Evolutionary conservation across 352 stramenopile species (phyloP).

Genomic region (Blastocystis sp.): DNA sequence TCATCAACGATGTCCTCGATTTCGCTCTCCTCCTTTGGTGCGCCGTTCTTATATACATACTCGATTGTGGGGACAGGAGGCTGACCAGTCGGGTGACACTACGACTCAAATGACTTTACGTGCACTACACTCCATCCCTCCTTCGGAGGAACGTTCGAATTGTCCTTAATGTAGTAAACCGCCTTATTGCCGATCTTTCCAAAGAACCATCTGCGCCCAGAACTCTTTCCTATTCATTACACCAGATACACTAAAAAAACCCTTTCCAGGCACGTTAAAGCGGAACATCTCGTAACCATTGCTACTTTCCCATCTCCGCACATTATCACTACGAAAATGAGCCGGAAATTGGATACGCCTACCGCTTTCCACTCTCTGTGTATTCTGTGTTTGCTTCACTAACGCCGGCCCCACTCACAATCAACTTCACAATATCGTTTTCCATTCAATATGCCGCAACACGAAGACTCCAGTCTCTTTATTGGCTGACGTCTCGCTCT

Average conservation of each 20-base stretch:
- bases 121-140: slow-evolving; percentile 31
- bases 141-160: slow-evolving; percentile 15
- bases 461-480: background rate
- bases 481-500: background rate
- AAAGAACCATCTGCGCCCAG: slow-evolving; percentile 45
- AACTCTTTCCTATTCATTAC: slow-evolving; percentile 32
- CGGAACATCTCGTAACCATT: slow-evolving; percentile 60
- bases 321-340: slow-evolving; percentile 32
- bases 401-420: background rate
- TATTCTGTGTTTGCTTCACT: slow-evolving; percentile 35
- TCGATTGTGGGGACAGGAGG: slow-evolving; percentile 26
- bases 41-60: slow-evolving; percentile 35
- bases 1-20: background rate
- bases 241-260: background rate
- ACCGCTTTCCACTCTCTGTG: slow-evolving; percentile 29
- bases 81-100: slow-evolving; percentile 39
- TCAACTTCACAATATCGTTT: slow-evolving; percentile 36
- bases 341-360: background rate
- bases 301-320: slow-evolving; percentile 53
- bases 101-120: background rate
- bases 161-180: slow-evolving; percentile 18
- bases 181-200: slow-evolving; percentile 28
- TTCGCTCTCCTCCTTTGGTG: slow-evolving; percentile 2
- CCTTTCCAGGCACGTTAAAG: slow-evolving; percentile 66
- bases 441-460: background rate